These are phyloP conservation scores for Agapanthus africanus DNA, from an alignment of 106 monocot genomes.

Conservation along the genomic window DNA sequence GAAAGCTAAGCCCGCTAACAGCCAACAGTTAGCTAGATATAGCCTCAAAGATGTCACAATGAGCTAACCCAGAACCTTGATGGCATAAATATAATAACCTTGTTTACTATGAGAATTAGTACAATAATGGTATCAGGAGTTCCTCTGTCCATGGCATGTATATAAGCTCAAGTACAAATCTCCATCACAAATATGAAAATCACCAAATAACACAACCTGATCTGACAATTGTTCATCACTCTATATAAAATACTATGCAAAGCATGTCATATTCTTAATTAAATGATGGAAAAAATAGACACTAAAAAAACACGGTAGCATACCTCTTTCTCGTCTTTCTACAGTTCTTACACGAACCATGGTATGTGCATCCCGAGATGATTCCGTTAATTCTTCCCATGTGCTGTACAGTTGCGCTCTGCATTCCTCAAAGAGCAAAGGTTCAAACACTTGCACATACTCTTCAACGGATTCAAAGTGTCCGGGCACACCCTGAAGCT, in stretches of 20 bases:
- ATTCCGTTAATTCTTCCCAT: slow-evolving; percentile 68
- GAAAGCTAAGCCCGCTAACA: neutral
- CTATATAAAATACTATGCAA: neutral
- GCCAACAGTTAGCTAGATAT: neutral
- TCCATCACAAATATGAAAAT: neutral
- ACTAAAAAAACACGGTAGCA: neutral
- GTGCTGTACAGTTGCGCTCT: slow-evolving; percentile 83
- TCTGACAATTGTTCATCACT: neutral
- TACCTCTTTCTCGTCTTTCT: slow-evolving; percentile 90
- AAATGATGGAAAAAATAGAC: slow-evolving; percentile 2
- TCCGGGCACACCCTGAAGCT: slow-evolving; percentile 84
- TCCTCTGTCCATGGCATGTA: neutral
- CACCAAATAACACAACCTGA: slow-evolving; percentile 7
- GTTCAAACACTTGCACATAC: slow-evolving; percentile 81
- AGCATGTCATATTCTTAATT: neutral
- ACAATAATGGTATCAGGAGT: neutral
- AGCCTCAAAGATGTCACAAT: neutral
- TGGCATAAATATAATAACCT: neutral
- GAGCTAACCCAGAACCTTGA: neutral
- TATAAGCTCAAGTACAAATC: slow-evolving; percentile 2
- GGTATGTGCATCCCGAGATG: slow-evolving; percentile 50
- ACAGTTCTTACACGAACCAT: slow-evolving; percentile 72
- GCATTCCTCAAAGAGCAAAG: slow-evolving; percentile 90
- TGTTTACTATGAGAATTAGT: neutral
- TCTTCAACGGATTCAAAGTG: slow-evolving; percentile 79